Conservation (phyloP, 352 stramenopile species). For the Albugo candida region DNA sequence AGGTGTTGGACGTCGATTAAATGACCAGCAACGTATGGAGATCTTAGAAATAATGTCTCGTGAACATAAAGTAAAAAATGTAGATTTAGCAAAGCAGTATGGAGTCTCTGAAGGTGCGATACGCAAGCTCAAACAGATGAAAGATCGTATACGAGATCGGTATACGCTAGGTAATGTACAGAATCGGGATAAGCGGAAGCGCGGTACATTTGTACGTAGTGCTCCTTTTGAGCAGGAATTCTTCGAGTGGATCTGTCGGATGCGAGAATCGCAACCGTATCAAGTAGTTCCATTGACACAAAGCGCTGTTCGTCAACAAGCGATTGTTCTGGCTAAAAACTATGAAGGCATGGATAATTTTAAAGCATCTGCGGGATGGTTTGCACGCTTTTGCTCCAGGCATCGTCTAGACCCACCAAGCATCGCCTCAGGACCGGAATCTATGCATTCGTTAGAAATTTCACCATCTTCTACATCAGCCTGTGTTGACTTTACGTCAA, state of each 20-base stretch:
- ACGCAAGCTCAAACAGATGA: slow-evolving; percentile 79
- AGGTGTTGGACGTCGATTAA: slow-evolving; percentile 56
- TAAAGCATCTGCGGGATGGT: slow-evolving; percentile 75
- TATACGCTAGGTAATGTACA: slow-evolving; percentile 70
- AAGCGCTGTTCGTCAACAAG: slow-evolving; percentile 64
- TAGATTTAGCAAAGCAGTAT: slow-evolving; percentile 69
- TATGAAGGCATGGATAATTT: slow-evolving; percentile 71
- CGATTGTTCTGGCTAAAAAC: slow-evolving; percentile 66
- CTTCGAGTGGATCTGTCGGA: slow-evolving; percentile 70
- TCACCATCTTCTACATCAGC: background rate
- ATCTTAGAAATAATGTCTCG: slow-evolving; percentile 65
- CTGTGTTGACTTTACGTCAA: slow-evolving; percentile 5
- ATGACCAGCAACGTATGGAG: slow-evolving; percentile 81
- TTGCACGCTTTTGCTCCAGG: slow-evolving; percentile 72
- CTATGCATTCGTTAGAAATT: slow-evolving; percentile 1
- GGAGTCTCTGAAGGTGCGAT: slow-evolving; percentile 73
- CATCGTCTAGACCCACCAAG: slow-evolving; percentile 47
- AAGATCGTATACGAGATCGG: slow-evolving; percentile 62
- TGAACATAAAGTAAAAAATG: slow-evolving; percentile 74
- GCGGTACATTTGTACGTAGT: slow-evolving; percentile 64
- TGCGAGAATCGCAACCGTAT: slow-evolving; percentile 62
- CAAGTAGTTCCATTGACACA: slow-evolving; percentile 71
- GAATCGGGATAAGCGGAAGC: slow-evolving; percentile 75
- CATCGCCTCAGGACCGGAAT: background rate
- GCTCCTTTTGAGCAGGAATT: slow-evolving; percentile 71